Evolutionary conservation across 345 rosid species (phyloP).

Genomic region (Odontarrhena argentea): DNA sequence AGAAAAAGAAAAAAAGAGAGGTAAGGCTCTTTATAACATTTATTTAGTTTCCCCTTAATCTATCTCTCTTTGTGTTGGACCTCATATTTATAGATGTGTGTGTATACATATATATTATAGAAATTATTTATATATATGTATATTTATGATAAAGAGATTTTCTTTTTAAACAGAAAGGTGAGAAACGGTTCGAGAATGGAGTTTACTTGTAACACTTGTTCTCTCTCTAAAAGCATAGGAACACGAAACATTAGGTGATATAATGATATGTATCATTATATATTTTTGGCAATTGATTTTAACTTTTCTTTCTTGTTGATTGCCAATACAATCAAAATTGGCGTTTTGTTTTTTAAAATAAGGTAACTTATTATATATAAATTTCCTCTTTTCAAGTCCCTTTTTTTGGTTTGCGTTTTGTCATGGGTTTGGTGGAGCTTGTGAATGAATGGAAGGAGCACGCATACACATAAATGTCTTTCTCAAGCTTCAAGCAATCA

Average conservation of each 20-base stretch:
- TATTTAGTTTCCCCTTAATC: constrained; percentile 25
- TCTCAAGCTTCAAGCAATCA: constrained; percentile 42
- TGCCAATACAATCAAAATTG: constrained; percentile 4
- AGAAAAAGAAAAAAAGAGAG: background rate
- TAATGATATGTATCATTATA: constrained; percentile 30
- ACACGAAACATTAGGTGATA: constrained; percentile 42
- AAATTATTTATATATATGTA: background rate
- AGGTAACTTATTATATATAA: background rate
- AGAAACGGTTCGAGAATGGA: constrained; percentile 53
- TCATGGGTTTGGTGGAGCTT: constrained; percentile 40
- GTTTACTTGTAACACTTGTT: constrained; percentile 45
- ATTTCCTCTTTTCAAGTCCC: constrained; percentile 7
- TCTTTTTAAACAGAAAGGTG: constrained; percentile 45
- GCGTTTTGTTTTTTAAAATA: constrained; percentile 1
- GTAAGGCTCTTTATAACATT: constrained; percentile 18
- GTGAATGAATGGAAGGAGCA: constrained; percentile 39
- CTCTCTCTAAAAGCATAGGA: constrained; percentile 38
- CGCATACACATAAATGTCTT: constrained; percentile 35
- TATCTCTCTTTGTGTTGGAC: constrained; percentile 20
- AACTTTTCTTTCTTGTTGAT: constrained; percentile 21
- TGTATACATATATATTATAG: background rate
- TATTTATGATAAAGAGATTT: constrained; percentile 1
- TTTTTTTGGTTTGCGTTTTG: constrained; percentile 33
- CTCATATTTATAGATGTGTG: constrained; percentile 32
- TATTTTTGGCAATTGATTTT: constrained; percentile 34